Base-by-base conservation (phyloP, 371 early-diverging fungal genomes). In the Mortierella polycephala region DNA sequence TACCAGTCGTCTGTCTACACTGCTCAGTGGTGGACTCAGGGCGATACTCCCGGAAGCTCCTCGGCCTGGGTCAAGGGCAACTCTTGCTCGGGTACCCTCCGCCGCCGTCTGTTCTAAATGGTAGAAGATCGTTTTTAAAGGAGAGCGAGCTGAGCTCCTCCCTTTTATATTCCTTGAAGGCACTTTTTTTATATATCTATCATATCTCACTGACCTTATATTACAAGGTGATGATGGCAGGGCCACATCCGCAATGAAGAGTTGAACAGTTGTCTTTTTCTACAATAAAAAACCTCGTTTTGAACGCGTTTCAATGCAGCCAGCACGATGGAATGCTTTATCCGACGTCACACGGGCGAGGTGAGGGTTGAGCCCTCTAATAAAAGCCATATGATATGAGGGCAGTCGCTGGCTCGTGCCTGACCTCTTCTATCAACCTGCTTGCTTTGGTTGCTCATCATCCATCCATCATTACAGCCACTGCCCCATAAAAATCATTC, bases 1-100 rank as follows among this genome's bases (percentile, higher is more conserved):
- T 83, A 84, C 68, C 70, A 84, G 13, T 79, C 79, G 1, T 71
- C 52, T 41, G 21, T 81, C 45, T 83, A 76, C 62, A 62, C 64
- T n/a, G 83, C 83, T 16, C 74, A 81, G 51, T 83, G 79, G 74
- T 83, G 83, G 83, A 83, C 83, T 40, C 79, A 81, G 67, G 72
- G 69, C 16, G 68, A 77, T n/a, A 79, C 68, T 23, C 81, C 83
- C 52, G 58, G 71, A 16, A n/a, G 52, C 16, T 54, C 64, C 47
- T 11, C 67, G 14, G 75, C 62, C 58, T 81, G 81, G 81, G 39
- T 39, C 60, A 67, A 81, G 68, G 75, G 74, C 6, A 69, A 68
- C 55, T 57, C 69, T 21, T 81, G 81, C 75, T 47, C 71, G 10
- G 62, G 46, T 58, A 42, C 68, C 30, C 75, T 67, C 41, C 75